Conservation (phyloP, 2,329 filamentous ascomycete species). For the Colletotrichum sp. region DNA sequence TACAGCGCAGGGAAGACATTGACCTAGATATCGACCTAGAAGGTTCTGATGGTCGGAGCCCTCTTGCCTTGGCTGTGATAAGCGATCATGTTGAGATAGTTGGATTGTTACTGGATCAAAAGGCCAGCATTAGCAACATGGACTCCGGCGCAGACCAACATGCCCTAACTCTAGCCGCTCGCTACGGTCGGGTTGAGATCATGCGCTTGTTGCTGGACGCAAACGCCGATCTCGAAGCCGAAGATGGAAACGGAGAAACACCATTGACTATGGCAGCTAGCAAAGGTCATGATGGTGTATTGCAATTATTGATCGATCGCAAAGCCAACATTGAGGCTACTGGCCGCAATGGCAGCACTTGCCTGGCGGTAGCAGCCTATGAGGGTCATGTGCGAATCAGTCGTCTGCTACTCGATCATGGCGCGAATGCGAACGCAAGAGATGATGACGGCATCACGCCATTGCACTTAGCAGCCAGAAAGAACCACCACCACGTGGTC, state of each 20-base stretch:
- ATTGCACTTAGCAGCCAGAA: not conserved
- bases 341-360: not conserved
- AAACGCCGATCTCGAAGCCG: not conserved
- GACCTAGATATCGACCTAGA: not conserved
- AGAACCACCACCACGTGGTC: not conserved
- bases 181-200: not conserved
- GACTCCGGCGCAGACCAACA: not conserved
- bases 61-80: not conserved
- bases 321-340: not conserved
- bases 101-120: not conserved
- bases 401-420: not conserved
- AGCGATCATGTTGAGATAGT: not conserved
- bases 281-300: not conserved
- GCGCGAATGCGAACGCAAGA: not conserved
- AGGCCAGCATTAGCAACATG: not conserved
- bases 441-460: not conserved
- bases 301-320: not conserved
- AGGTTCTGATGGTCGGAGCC: not conserved
- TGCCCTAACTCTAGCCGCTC: not conserved
- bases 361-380: not conserved
- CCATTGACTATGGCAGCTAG: not conserved
- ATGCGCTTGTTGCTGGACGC: fast-evolving
- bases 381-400: not conserved
- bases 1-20: not conserved
- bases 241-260: not conserved